phyloP scores from a whole-genome alignment of 257 asterid genomes.

The Przewalskia tangutica region DNA sequence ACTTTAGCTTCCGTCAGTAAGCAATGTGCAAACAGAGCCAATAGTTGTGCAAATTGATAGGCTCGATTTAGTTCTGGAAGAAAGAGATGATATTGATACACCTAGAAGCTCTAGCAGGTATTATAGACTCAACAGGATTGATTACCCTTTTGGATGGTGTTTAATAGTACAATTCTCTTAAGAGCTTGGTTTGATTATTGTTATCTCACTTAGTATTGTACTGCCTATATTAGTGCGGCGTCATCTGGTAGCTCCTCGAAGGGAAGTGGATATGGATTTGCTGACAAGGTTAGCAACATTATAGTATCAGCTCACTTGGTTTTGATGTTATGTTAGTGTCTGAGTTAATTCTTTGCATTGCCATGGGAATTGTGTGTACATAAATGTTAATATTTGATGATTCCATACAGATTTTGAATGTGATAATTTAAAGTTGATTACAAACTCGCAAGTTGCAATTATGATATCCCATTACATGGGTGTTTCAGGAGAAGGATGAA shows the following conservation, averaged over 20 bases:
- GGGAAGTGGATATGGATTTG: conserved; percentile 87
- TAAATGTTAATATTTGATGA: background rate
- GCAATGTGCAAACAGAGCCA: conserved; percentile 92
- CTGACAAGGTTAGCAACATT: conserved; percentile 71
- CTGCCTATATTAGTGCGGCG: conserved; percentile 35
- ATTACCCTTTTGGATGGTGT: background rate
- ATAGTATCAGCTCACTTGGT: conserved; percentile 6
- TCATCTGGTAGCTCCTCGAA: conserved; percentile 44
- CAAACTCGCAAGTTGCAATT: background rate
- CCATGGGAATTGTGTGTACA: background rate
- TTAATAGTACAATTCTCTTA: background rate
- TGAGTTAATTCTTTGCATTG: background rate
- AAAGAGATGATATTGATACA: conserved; percentile 61
- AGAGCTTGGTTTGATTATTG: background rate
- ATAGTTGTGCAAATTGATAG: conserved; percentile 80
- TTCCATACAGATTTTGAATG: background rate
- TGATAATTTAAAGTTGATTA: background rate
- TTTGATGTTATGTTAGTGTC: conserved; percentile 1
- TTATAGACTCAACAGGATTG: conserved; percentile 9
- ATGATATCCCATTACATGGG: background rate
- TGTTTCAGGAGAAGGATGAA: background rate
- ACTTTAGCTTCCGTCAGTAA: conserved; percentile 88
- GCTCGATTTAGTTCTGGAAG: conserved; percentile 89
- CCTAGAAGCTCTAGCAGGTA: conserved; percentile 62
- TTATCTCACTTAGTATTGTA: conserved; percentile 5